These are phyloP conservation scores for Barbarea vulgaris DNA, from an alignment of 345 rosid species.

Conservation along the genomic window DNA sequence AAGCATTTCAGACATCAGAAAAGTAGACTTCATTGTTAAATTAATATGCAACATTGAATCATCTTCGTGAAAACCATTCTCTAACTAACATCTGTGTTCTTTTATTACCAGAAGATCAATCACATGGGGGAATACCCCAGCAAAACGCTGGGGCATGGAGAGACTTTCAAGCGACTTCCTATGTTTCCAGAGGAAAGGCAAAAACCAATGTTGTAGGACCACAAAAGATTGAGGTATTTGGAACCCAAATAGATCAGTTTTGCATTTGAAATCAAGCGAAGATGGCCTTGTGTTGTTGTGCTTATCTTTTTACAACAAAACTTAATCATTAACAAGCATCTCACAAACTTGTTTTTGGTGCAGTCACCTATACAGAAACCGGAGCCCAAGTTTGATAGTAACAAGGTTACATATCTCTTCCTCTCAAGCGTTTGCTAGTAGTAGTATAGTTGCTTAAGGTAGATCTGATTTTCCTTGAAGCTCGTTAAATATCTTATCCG, in stretches of 20 bases:
- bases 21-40: conserved; percentile 6
- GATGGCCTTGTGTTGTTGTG: conserved; percentile 12
- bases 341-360: conserved; percentile 17
- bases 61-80: conserved; percentile 3
- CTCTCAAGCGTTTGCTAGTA: neutral
- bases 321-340: conserved; percentile 1
- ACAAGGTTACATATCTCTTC: conserved; percentile 46
- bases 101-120: conserved; percentile 18
- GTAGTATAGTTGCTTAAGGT: neutral
- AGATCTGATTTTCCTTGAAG: neutral
- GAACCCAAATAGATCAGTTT: conserved; percentile 1
- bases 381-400: conserved; percentile 47
- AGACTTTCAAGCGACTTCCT: conserved; percentile 17
- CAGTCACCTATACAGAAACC: conserved; percentile 50
- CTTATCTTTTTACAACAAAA: conserved; percentile 9
- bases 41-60: neutral
- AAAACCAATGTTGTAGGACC: conserved; percentile 14
- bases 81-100: conserved; percentile 9
- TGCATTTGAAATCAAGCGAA: neutral
- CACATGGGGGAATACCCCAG: neutral
- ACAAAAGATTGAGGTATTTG: conserved; percentile 36
- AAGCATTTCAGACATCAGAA: conserved; percentile 16
- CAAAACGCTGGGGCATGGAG: conserved; percentile 28
- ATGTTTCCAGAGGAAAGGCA: conserved; percentile 14
- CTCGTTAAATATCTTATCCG: conserved; percentile 9